Percentiles rank a stretch among this genome's conserved stretches.
Evolutionary conservation across 768 basidiomycete species (phyloP).

Genomic region (Lactarius hengduanensis): DNA sequence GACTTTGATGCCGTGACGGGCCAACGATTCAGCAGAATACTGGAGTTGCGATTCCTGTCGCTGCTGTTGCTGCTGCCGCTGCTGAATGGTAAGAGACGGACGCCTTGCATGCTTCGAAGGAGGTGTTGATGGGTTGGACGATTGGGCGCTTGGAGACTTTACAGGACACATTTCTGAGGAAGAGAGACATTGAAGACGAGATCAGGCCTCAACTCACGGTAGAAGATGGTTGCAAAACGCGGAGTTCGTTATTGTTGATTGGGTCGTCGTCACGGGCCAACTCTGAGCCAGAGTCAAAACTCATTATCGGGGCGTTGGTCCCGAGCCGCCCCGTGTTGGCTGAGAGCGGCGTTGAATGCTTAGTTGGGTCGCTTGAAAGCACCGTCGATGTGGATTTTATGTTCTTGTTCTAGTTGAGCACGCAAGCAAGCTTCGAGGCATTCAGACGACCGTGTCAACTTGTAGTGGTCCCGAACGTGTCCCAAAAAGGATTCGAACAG

Average conservation of each 20-base stretch:
- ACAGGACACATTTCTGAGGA: constrained; percentile 24
- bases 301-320: constrained; percentile 16
- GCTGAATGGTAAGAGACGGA: constrained; percentile 13
- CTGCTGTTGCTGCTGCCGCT: not conserved
- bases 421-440: constrained; percentile 2
- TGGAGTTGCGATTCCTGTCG: constrained; percentile 4
- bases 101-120: constrained; percentile 15
- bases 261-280: constrained; percentile 6
- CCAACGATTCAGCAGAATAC: constrained; percentile 32
- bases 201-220: constrained; percentile 28
- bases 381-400: constrained; percentile 8
- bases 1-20: constrained; percentile 42
- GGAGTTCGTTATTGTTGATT: constrained; percentile 9
- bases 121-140: constrained; percentile 5
- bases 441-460: not conserved
- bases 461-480: not conserved
- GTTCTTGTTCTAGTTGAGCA: constrained; percentile 12
- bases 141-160: constrained; percentile 22
- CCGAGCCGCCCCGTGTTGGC: constrained; percentile 23
- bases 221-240: constrained; percentile 8
- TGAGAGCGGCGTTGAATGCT: constrained; percentile 25
- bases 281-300: constrained; percentile 12
- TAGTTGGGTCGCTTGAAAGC: constrained; percentile 20
- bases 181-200: constrained; percentile 19
- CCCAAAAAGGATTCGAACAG: not conserved